These are phyloP conservation scores for Pontederia crassipes DNA, from an alignment of 176 grass and related monocot species.

Conservation along the genomic window DNA sequence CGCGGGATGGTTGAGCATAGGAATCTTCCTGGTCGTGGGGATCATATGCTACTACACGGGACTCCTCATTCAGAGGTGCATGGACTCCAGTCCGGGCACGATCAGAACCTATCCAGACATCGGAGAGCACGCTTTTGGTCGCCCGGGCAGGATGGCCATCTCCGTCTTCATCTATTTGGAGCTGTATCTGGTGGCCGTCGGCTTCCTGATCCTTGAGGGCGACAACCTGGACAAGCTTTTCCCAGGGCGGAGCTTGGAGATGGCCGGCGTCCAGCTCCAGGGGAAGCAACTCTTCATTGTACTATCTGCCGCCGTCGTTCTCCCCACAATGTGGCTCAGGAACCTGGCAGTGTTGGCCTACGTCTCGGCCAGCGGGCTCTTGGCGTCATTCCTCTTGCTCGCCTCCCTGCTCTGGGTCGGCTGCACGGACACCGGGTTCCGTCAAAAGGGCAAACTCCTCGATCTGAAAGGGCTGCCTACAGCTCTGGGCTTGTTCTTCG, in stretches of 20 bases:
- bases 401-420: constrained; percentile 55
- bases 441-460: constrained; percentile 28
- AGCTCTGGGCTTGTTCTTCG: constrained; percentile 55
- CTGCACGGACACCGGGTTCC: constrained; percentile 48
- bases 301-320: neutral
- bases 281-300: constrained; percentile 4
- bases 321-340: constrained; percentile 1
- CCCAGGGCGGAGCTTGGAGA: neutral
- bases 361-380: constrained; percentile 61
- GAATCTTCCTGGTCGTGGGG: constrained; percentile 36
- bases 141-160: neutral
- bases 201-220: constrained; percentile 40
- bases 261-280: neutral
- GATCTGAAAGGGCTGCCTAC: constrained; percentile 53
- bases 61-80: constrained; percentile 69
- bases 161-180: constrained; percentile 14
- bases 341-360: constrained; percentile 56
- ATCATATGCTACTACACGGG: constrained; percentile 71
- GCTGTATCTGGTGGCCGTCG: constrained; percentile 35
- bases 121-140: neutral
- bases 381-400: constrained; percentile 56
- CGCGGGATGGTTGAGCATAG: constrained; percentile 75
- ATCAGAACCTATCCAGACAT: constrained; percentile 2
- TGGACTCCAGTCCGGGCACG: neutral
- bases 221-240: constrained; percentile 44